Percentiles rank a stretch among this genome's conserved stretches.
These are phyloP conservation scores for Chaetothyriales sp. DNA, from an alignment of 2,329 filamentous ascomycete species.

Conservation along the genomic window DNA sequence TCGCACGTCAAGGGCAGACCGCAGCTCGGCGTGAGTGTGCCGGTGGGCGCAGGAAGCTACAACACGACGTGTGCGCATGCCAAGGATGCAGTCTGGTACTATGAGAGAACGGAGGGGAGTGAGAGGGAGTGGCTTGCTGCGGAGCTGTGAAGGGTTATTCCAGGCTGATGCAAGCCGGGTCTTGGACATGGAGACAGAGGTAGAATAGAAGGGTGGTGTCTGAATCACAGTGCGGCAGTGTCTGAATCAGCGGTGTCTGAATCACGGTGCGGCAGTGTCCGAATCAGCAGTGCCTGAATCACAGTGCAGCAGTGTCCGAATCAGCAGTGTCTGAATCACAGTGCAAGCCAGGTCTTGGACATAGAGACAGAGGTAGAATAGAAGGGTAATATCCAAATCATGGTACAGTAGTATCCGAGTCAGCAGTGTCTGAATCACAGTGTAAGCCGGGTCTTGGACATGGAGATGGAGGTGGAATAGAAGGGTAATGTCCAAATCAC, in stretches of 20 bases:
- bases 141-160: background rate
- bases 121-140: background rate
- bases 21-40: constrained; percentile 38
- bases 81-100: constrained; percentile 16
- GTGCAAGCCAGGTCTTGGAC: no score
- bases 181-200: background rate
- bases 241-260: no score
- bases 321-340: no score
- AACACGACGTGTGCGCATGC: constrained; percentile 16
- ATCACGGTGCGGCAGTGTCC: no score
- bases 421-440: no score
- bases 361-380: no score
- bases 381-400: no score
- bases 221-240: background rate
- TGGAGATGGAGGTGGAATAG: background rate
- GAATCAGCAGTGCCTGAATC: no score
- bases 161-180: background rate
- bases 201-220: background rate
- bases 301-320: no score
- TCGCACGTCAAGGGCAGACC: constrained; percentile 44
- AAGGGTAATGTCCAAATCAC: no score
- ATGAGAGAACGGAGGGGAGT: constrained; percentile 8
- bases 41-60: constrained; percentile 17
- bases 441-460: background rate
- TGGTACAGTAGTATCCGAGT: no score